Evolutionary conservation across 768 basidiomycete species (phyloP).

Genomic region (Hericium coralloides): DNA sequence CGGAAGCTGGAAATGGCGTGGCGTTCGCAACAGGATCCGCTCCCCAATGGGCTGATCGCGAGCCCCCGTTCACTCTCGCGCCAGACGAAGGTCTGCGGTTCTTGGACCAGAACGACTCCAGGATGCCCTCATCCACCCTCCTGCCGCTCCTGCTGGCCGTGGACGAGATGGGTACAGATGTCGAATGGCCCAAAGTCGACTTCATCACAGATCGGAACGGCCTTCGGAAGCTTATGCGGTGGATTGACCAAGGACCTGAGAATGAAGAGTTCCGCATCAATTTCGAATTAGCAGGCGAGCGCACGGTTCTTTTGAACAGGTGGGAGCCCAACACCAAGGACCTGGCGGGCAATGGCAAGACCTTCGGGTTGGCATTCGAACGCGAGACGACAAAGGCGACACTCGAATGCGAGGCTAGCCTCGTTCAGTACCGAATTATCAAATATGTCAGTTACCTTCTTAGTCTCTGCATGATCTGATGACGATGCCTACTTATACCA

Average conservation of each 20-base stretch:
- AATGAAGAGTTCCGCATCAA: background rate
- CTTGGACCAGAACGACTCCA: background rate
- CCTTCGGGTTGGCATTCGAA: conserved; percentile 57
- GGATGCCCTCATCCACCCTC: background rate
- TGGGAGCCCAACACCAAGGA: conserved; percentile 9
- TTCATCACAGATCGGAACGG: background rate
- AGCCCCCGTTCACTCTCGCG: background rate
- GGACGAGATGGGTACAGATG: conserved; percentile 3
- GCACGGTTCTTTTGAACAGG: background rate
- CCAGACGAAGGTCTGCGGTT: background rate
- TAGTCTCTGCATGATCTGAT: background rate
- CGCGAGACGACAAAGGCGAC: conserved; percentile 39
- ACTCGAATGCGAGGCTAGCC: conserved; percentile 45
- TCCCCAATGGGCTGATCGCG: background rate
- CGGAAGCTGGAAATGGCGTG: too few species aligned
- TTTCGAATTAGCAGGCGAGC: background rate
- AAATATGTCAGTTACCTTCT: background rate
- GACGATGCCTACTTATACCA: conserved; percentile 15
- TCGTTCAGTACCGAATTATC: background rate
- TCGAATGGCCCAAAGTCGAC: background rate
- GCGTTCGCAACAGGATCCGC: too few species aligned
- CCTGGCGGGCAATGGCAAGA: conserved; percentile 19
- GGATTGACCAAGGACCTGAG: background rate
- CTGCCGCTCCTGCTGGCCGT: background rate
- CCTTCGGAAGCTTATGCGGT: background rate